Evolutionary conservation across 306 rosid species (phyloP).

Genomic region (Pyrus betulifolia): DNA sequence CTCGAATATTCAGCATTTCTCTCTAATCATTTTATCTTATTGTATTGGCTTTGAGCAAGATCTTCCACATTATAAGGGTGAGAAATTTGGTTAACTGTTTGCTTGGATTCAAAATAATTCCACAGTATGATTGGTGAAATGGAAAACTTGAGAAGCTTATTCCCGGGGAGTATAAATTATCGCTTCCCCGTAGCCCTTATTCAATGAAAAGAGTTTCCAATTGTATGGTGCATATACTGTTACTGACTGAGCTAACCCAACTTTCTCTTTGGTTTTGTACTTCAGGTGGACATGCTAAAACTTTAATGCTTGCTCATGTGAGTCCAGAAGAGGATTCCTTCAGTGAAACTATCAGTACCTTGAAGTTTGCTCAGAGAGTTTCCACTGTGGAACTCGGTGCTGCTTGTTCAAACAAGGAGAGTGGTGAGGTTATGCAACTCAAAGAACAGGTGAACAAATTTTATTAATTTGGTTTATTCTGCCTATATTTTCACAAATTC

Average conservation of each 20-base stretch:
- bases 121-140: background rate
- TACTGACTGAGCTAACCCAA: background rate
- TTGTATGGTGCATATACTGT: background rate
- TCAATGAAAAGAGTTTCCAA: background rate
- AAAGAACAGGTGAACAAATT: constrained; percentile 58
- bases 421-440: constrained; percentile 71
- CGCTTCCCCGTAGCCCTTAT: too few species aligned
- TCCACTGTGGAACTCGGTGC: constrained; percentile 86
- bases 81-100: background rate
- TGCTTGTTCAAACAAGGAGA: constrained; percentile 70
- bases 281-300: constrained; percentile 91
- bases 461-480: background rate
- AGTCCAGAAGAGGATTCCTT: constrained; percentile 90
- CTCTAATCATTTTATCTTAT: background rate
- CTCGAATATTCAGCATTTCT: background rate
- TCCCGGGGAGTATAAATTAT: background rate
- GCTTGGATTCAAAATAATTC: background rate
- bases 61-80: background rate
- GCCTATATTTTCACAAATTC: background rate
- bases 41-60: background rate
- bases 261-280: constrained; percentile 16
- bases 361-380: constrained; percentile 89
- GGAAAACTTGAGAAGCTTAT: background rate
- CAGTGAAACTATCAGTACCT: constrained; percentile 73
- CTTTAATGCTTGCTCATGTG: constrained; percentile 92